Conservation (phyloP, 768 basidiomycete species). For the Vishniacozyma victoriae region DNA sequence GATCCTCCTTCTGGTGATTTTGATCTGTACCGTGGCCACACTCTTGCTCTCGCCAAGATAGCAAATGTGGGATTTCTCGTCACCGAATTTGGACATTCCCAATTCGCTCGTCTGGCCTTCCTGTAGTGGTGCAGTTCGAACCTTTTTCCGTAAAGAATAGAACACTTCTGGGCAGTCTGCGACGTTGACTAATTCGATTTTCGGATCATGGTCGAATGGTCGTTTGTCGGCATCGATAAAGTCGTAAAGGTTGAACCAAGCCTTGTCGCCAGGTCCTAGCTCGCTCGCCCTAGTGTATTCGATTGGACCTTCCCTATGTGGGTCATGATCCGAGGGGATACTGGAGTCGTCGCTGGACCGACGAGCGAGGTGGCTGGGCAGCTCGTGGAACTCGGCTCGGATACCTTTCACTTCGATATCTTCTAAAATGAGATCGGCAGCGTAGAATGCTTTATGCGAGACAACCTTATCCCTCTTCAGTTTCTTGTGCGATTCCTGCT, state of each 20-base stretch:
- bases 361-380: too few species aligned
- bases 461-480: conserved; percentile 57
- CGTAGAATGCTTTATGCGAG: conserved; percentile 77
- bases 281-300: conserved; percentile 23
- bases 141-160: conserved; percentile 57
- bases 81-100: conserved; percentile 64
- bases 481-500: conserved; percentile 55
- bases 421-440: conserved; percentile 74
- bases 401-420: conserved; percentile 70
- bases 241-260: conserved; percentile 74
- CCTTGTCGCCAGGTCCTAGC: conserved; percentile 18
- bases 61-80: conserved; percentile 76
- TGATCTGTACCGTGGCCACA: conserved; percentile 61
- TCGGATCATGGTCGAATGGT: conserved; percentile 54
- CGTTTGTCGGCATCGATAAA: conserved; percentile 73
- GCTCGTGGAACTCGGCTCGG: conserved; percentile 68
- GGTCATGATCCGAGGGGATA: conserved; percentile 1
- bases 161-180: conserved; percentile 76
- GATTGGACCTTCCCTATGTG: background rate
- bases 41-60: conserved; percentile 66
- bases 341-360: too few species aligned
- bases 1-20: conserved; percentile 57
- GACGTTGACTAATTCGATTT: conserved; percentile 63
- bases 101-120: conserved; percentile 4
- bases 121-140: conserved; percentile 5